Percentiles rank a stretch among this genome's conserved stretches.
phyloP scores from a whole-genome alignment of 2,329 filamentous ascomycete genomes.

The Pseudogymnoascus destructans region DNA sequence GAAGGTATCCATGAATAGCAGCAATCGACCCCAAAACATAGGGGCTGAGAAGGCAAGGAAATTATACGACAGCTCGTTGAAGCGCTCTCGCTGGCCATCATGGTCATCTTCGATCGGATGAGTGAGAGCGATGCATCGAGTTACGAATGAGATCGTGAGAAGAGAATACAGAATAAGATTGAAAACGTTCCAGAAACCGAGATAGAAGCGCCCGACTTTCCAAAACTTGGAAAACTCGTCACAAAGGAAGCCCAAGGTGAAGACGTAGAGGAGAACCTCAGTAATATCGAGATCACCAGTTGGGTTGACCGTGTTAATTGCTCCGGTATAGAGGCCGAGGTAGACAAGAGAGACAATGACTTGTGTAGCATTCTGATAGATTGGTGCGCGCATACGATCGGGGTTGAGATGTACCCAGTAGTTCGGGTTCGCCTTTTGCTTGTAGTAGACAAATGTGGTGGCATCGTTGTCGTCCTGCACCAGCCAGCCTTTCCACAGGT shows the following conservation, averaged over 20 bases:
- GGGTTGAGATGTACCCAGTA: slow-evolving; percentile 82
- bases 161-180: slow-evolving; percentile 73
- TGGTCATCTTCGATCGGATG: slow-evolving; percentile 38
- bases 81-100: slow-evolving; percentile 41
- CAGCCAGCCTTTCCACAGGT: slow-evolving; percentile 91
- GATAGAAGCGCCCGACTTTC: slow-evolving; percentile 83
- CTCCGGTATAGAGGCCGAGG: slow-evolving; percentile 71
- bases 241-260: slow-evolving; percentile 81
- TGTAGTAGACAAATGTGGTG: slow-evolving; percentile 78
- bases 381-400: slow-evolving; percentile 81
- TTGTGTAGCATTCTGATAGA: slow-evolving; percentile 86
- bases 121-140: slow-evolving; percentile 65
- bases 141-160: slow-evolving; percentile 62
- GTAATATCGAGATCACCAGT: slow-evolving; percentile 71
- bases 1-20: slow-evolving; percentile 87
- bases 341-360: slow-evolving; percentile 75
- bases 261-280: slow-evolving; percentile 75
- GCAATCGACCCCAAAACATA: slow-evolving; percentile 89
- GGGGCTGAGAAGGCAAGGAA: slow-evolving; percentile 86
- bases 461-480: slow-evolving; percentile 92
- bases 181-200: slow-evolving; percentile 96
- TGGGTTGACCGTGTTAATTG: slow-evolving; percentile 88
- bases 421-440: slow-evolving; percentile 61
- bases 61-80: slow-evolving; percentile 80
- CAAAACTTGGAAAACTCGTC: slow-evolving; percentile 83